Percentiles rank a stretch among this genome's conserved stretches.
These are phyloP conservation scores for Boletus pseudo-olivaceus DNA, from an alignment of 768 basidiomycete genomes.

Conservation along the genomic window DNA sequence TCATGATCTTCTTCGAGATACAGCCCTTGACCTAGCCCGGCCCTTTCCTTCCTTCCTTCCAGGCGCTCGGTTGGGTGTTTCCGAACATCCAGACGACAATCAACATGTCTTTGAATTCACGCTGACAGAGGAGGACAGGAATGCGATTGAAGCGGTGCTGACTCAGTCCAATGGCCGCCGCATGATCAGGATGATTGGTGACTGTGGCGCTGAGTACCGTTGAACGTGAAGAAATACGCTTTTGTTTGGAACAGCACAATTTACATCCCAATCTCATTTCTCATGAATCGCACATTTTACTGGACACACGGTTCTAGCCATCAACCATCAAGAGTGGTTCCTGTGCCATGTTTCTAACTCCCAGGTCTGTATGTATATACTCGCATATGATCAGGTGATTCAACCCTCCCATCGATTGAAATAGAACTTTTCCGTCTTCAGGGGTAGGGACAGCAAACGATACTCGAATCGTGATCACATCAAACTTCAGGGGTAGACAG, in stretches of 20 bases:
- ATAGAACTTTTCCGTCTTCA: background rate
- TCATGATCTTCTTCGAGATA: background rate
- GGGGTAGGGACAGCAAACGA: background rate
- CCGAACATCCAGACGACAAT: constrained; percentile 73
- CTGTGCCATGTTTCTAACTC: background rate
- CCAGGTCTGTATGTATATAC: background rate
- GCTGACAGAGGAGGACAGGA: constrained; percentile 53
- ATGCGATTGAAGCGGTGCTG: constrained; percentile 62
- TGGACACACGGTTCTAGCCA: background rate
- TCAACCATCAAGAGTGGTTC: background rate
- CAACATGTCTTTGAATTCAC: constrained; percentile 55
- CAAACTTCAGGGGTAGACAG: constrained; percentile 1
- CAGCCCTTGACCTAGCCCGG: background rate
- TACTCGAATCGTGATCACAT: background rate
- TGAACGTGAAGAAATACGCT: background rate
- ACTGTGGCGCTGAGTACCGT: constrained; percentile 85
- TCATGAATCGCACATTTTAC: background rate
- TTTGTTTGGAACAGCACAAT: background rate
- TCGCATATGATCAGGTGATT: background rate
- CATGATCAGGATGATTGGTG: constrained; percentile 68
- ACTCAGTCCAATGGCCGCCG: constrained; percentile 55
- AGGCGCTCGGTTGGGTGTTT: constrained; percentile 74
- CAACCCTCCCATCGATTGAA: background rate
- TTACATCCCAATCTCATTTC: background rate
- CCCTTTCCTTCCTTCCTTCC: background rate